Evolutionary conservation across 306 rosid species (phyloP).

Genomic region (Castanopsis chinensis): DNA sequence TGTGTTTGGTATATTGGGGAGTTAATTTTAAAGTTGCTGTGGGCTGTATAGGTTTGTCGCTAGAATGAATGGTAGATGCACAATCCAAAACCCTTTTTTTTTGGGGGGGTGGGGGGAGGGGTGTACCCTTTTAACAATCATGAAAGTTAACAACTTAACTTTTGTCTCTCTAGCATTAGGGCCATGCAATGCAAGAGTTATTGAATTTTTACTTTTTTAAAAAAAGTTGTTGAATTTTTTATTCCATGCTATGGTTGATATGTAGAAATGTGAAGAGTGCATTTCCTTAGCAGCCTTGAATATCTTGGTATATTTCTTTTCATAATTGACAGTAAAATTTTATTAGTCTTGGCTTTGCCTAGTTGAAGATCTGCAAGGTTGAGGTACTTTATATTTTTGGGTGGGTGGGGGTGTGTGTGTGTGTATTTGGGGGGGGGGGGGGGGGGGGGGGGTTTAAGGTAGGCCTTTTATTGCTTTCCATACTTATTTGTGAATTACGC

Average conservation of each 20-base stretch:
- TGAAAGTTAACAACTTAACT: not conserved
- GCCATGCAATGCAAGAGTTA: not conserved
- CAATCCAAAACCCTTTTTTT: not conserved
- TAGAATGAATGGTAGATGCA: not conserved
- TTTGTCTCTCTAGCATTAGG: not conserved
- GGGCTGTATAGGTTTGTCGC: not conserved
- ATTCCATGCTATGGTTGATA: not conserved
- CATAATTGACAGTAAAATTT: not conserved
- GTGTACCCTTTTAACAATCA: not conserved
- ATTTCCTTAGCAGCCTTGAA: not conserved
- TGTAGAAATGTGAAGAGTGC: not conserved
- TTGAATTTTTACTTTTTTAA: not conserved
- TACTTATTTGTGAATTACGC: not conserved
- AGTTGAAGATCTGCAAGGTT: slow-evolving; percentile 1
- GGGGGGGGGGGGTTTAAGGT: too few relatives aligned
- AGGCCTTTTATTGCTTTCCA: not conserved
- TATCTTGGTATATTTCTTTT: slow-evolving; percentile 6
- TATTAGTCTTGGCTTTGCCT: slow-evolving; percentile 11
- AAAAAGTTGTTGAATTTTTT: not conserved
- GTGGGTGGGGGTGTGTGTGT: too few relatives aligned
- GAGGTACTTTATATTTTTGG: not conserved
- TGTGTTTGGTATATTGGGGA: not conserved
- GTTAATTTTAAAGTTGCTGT: not conserved
- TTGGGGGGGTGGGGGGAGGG: too few relatives aligned
- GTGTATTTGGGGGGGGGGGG: too few relatives aligned